These are phyloP conservation scores for Calonectria ilicicola DNA, from an alignment of 2,329 filamentous ascomycete species.

Conservation along the genomic window DNA sequence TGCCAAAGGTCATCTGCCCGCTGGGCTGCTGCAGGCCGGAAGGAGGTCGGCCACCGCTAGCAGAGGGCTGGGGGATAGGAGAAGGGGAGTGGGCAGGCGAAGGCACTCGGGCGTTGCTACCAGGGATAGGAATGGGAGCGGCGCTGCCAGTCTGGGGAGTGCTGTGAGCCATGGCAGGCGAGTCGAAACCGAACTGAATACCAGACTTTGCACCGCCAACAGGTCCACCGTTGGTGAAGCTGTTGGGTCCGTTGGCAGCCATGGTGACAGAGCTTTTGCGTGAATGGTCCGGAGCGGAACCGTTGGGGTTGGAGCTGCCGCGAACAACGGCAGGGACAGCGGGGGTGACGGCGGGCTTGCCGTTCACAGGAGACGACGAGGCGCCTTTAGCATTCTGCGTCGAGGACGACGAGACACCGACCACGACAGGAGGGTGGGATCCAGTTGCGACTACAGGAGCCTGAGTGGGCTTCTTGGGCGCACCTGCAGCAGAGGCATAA, in stretches of 20 bases:
- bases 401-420: conserved; percentile 63
- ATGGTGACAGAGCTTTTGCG: conserved; percentile 94
- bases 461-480: conserved; percentile 71
- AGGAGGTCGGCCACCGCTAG: conserved; percentile 87
- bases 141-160: conserved; percentile 69
- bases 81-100: conserved; percentile 92
- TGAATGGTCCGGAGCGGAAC: conserved; percentile 76
- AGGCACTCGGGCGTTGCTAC: conserved; percentile 75
- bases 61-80: conserved; percentile 89
- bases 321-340: conserved; percentile 76
- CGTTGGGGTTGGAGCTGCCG: conserved; percentile 76
- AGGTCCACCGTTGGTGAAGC: conserved; percentile 80
- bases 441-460: conserved; percentile 72
- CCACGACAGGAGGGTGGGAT: conserved; percentile 65
- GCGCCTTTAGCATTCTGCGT: conserved; percentile 71
- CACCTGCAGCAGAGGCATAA: conserved; percentile 76
- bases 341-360: conserved; percentile 78
- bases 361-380: conserved; percentile 85
- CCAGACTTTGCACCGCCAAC: conserved; percentile 69
- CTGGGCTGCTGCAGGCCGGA: conserved; percentile 78
- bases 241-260: conserved; percentile 82
- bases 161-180: conserved; percentile 75
- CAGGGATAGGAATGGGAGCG: conserved; percentile 72
- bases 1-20: conserved; percentile 82
- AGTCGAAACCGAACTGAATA: conserved; percentile 88